Base-by-base conservation (phyloP, 1,284 basidiomycete genomes). In the Entoloma clypeatum region DNA sequence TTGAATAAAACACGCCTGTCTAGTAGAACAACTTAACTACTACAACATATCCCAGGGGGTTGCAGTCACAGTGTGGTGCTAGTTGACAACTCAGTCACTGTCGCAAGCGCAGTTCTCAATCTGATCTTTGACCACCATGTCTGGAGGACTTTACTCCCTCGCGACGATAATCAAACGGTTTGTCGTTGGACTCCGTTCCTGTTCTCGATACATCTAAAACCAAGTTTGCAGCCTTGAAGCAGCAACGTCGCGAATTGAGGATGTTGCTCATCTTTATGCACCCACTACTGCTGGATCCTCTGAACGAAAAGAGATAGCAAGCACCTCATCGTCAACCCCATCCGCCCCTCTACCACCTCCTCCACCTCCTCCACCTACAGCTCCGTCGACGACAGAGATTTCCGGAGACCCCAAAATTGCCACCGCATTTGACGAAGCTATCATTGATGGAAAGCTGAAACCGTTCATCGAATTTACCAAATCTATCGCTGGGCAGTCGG, bases 201-300 rank as follows among this genome's bases (percentile, higher is more conserved):
- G 19, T 10, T 16, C 30, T 16, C 7, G 21, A 24, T 26, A 28
- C 39, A 33, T 31, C 33, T 39, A 35, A 52, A 35, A 54, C 51
- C 36, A 43, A 41, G 31, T 36, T 32, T 52, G 36, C 55, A 89
- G 89, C 49, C 75, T 92, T 39, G 88, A 95, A 73, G 95, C 96
- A 32, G 92, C 92, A 2, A 94, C 93, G 6, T 92, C 91, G 37
- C 81, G 95, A 39, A 79, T 99, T 19, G 95, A 99, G 65, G 95
- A 99, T 60, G 75, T 97, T 46, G 88, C 86, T 39, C 63, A 73
- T 45, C 69, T 71, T 30, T 66, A 68, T 37, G 64, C 60, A n/a
- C n/a, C n/a, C 54, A 57, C 57, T 34, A 53, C 52, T 46, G 48
- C 61, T 24, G 43, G 50, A 42, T 28, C 46, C n/a, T n/a, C n/a